Conservation (phyloP, 208 protist species). For the Trypanosoma melophagium region DNA sequence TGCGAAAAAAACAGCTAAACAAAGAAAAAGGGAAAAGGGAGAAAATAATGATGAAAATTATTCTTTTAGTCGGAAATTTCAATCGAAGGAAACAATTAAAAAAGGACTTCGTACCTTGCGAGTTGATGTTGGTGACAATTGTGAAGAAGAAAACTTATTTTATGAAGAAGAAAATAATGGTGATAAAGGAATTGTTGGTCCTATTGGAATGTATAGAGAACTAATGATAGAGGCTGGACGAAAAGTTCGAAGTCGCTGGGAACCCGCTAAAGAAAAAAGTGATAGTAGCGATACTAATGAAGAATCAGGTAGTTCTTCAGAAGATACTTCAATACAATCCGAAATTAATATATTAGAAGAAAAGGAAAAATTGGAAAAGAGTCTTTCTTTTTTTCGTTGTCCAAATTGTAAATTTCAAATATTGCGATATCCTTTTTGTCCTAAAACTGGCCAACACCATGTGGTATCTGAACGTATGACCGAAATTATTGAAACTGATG, state of each 20-base stretch:
- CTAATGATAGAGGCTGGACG: slow-evolving; percentile 88
- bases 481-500: slow-evolving; percentile 76
- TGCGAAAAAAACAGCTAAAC: slow-evolving; percentile 82
- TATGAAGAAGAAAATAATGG: slow-evolving; percentile 20
- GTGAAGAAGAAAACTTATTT: slow-evolving; percentile 26
- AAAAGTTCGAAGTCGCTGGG: slow-evolving; percentile 83
- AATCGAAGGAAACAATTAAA: slow-evolving; percentile 71
- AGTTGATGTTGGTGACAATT: slow-evolving; percentile 59
- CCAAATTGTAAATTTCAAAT: slow-evolving; percentile 72
- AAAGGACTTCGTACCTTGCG: slow-evolving; percentile 81
- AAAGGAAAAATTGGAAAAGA: slow-evolving; percentile 36
- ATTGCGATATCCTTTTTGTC: slow-evolving; percentile 83
- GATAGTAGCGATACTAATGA: slow-evolving; percentile 26
- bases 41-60: slow-evolving; percentile 13
- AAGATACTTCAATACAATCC: slow-evolving; percentile 9
- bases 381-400: slow-evolving; percentile 58
- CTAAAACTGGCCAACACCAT: slow-evolving; percentile 85
- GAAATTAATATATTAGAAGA: slow-evolving; percentile 17
- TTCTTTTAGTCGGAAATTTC: slow-evolving; percentile 37
- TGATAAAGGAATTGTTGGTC: slow-evolving; percentile 52
- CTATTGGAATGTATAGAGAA: slow-evolving; percentile 89
- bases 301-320: slow-evolving; percentile 21
- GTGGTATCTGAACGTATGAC: slow-evolving; percentile 58
- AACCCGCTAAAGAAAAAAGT: slow-evolving; percentile 32
- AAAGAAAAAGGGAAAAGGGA: slow-evolving; percentile 80